These are phyloP conservation scores for Neonothopanus nambi DNA, from an alignment of 1,284 basidiomycete species.

Conservation along the genomic window DNA sequence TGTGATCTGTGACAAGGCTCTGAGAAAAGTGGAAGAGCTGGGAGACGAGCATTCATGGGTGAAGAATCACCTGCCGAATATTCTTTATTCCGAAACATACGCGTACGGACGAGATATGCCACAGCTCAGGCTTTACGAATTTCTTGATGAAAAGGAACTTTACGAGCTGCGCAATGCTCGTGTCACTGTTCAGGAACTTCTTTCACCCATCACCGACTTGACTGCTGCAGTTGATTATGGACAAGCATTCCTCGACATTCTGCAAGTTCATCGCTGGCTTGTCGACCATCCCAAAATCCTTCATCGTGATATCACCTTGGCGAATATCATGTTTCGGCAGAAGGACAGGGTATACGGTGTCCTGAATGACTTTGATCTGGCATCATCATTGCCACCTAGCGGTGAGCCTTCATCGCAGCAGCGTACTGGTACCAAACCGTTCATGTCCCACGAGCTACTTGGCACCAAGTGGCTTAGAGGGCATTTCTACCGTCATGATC, in stretches of 20 bases:
- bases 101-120: not conserved
- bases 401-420: not conserved
- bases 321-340: slow-evolving; percentile 8
- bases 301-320: slow-evolving; percentile 8
- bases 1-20: not conserved
- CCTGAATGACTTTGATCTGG: slow-evolving; percentile 13
- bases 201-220: slow-evolving; percentile 1
- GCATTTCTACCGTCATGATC: too few relatives aligned
- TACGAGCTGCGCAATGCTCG: not conserved
- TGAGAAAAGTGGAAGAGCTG: not conserved
- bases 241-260: slow-evolving; percentile 7
- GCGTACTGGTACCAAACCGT: slow-evolving; percentile 12
- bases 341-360: slow-evolving; percentile 9
- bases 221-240: not conserved
- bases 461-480: too few relatives aligned
- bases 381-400: not conserved
- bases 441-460: too few relatives aligned
- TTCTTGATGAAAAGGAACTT: not conserved
- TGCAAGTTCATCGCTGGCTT: slow-evolving; percentile 7
- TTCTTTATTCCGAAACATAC: not conserved
- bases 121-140: not conserved
- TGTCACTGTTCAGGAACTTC: too few relatives aligned
- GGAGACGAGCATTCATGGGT: not conserved
- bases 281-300: not conserved
- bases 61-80: too few relatives aligned